Percentiles rank a stretch among this genome's conserved stretches.
Conservation (phyloP, 495 filamentous ascomycete species). For the Chaetomium fimeti region DNA sequence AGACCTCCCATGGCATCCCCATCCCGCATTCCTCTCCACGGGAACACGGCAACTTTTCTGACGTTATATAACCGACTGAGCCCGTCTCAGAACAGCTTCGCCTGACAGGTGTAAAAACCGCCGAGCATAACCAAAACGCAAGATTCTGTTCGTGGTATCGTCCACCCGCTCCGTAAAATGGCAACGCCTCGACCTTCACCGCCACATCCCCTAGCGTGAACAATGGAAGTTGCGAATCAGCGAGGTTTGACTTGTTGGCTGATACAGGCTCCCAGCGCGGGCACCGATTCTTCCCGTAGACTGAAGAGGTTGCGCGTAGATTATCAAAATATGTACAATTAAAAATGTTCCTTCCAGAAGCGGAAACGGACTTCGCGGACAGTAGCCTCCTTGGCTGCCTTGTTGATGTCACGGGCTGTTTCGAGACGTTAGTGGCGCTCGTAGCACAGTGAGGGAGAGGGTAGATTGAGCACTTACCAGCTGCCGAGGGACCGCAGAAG, state of each 20-base stretch:
- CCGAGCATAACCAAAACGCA: too few species aligned
- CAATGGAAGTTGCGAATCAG: not conserved
- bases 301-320: not conserved
- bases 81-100: not conserved
- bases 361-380: slow-evolving; percentile 82
- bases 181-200: not conserved
- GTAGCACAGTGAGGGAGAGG: not conserved
- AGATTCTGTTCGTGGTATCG: not conserved
- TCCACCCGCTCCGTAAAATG: not conserved
- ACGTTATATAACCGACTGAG: not conserved
- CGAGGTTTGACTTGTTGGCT: not conserved
- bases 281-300: not conserved
- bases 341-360: slow-evolving; percentile 98
- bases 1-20: not conserved
- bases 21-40: not conserved
- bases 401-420: slow-evolving; percentile 80
- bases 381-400: slow-evolving; percentile 68
- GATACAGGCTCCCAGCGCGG: not conserved
- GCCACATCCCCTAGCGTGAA: not conserved
- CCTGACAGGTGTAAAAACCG: not conserved
- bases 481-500: slow-evolving; percentile 74
- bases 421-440: slow-evolving; percentile 32
- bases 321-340: slow-evolving; percentile 30
- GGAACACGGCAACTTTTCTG: not conserved
- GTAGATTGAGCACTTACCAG: slow-evolving; percentile 40